A percentile compares a stretch with the other conserved stretches of the same genome.
Conservation (phyloP, 2,329 filamentous ascomycete genomes). For the Trichophyton mentagrophytes region DNA sequence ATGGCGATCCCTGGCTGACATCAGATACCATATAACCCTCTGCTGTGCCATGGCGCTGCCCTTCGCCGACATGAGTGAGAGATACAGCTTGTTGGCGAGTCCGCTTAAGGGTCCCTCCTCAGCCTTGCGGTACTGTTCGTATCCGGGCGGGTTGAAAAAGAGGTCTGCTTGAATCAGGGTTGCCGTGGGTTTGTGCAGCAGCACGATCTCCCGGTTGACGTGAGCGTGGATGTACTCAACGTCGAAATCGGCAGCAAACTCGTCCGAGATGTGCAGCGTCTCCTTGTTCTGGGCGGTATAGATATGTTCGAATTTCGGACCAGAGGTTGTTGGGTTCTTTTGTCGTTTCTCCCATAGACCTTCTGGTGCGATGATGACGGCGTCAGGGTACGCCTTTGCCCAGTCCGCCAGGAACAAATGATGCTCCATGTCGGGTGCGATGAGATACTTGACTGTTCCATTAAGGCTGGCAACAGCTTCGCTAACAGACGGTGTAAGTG, state of each 20-base stretch:
- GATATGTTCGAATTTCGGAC: conserved; percentile 53
- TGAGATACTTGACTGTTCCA: conserved; percentile 65
- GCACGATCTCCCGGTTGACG: conserved; percentile 75
- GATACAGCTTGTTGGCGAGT: conserved; percentile 46
- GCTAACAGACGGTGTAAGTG: conserved; percentile 62
- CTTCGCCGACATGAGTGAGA: conserved; percentile 44
- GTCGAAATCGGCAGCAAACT: conserved; percentile 80
- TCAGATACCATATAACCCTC: conserved; percentile 68
- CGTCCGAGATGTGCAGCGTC: conserved; percentile 48
- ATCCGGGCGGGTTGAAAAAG: conserved; percentile 78
- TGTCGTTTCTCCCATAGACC: conserved; percentile 73
- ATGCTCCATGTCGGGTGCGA: conserved; percentile 82
- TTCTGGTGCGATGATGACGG: conserved; percentile 69
- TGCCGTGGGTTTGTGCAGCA: conserved; percentile 64
- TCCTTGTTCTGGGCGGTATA: conserved; percentile 47
- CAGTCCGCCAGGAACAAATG: conserved; percentile 87
- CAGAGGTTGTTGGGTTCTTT: conserved; percentile 42
- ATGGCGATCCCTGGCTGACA: conserved; percentile 47
- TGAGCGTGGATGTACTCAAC: conserved; percentile 72
- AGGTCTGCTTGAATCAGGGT: conserved; percentile 83
- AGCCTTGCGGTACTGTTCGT: conserved; percentile 64
- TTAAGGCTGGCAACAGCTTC: conserved; percentile 50
- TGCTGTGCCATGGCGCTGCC: conserved; percentile 58
- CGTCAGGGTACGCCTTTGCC: conserved; percentile 64
- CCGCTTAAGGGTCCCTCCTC: conserved; percentile 44